phyloP scores from a whole-genome alignment of 306 rosid genomes.

The Casuarina cunninghamiana region DNA sequence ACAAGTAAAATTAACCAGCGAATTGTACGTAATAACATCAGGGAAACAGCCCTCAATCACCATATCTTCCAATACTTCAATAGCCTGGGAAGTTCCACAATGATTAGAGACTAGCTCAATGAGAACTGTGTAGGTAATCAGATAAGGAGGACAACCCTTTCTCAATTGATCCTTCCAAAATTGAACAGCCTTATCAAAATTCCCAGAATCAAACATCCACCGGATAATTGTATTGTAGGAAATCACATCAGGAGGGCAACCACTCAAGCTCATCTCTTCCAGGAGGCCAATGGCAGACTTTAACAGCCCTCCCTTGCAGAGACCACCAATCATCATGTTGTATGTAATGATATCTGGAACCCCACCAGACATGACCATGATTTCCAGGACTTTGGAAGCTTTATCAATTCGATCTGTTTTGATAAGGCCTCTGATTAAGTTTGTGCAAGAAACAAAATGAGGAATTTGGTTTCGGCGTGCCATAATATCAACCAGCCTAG shows the following conservation, averaged over 20 bases:
- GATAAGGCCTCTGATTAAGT: constrained; percentile 70
- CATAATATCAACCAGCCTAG: constrained; percentile 72
- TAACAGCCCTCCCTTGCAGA: constrained; percentile 60
- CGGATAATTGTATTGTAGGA: constrained; percentile 79
- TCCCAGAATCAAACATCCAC: constrained; percentile 51
- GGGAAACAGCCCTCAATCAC: constrained; percentile 83
- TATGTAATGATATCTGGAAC: constrained; percentile 73
- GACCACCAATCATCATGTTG: constrained; percentile 72
- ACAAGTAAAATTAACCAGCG: constrained; percentile 63
- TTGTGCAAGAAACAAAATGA: constrained; percentile 62
- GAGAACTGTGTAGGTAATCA: constrained; percentile 73
- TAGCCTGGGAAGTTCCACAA: constrained; percentile 57
- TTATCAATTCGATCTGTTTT: constrained; percentile 44
- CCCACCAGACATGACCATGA: constrained; percentile 81
- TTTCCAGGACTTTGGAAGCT: constrained; percentile 54
- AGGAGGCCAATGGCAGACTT: constrained; percentile 58
- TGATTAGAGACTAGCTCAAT: constrained; percentile 72
- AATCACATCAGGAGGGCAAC: constrained; percentile 82
- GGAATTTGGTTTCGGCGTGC: constrained; percentile 75
- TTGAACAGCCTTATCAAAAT: constrained; percentile 56
- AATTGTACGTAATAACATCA: constrained; percentile 73
- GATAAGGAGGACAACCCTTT: constrained; percentile 85
- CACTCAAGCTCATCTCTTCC: constrained; percentile 79
- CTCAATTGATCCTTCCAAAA: constrained; percentile 83
- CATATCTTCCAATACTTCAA: constrained; percentile 80